Percentiles rank a stretch among this genome's conserved stretches.
phyloP scores from a whole-genome alignment of 768 basidiomycete species.

The Russula griseocarnosa region DNA sequence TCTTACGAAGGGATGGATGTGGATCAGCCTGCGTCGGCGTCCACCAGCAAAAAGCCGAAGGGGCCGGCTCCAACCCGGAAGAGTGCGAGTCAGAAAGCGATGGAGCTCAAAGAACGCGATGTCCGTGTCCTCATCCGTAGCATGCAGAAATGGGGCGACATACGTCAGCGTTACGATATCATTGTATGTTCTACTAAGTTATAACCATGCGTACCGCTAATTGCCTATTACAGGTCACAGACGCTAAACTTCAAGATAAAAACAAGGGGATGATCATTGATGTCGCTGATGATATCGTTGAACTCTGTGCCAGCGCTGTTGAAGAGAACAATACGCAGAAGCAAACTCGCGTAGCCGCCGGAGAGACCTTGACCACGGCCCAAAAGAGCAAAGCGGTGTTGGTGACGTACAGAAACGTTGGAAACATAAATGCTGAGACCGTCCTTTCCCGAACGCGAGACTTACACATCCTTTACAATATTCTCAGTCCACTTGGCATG shows the following conservation, averaged over 20 bases:
- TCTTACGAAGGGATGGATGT: conserved; percentile 95
- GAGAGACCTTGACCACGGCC: conserved; percentile 86
- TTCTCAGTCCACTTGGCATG: conserved; percentile 56
- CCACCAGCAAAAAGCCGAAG: conserved; percentile 72
- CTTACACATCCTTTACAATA: conserved; percentile 80
- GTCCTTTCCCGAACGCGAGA: conserved; percentile 86
- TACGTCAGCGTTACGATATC: conserved; percentile 87
- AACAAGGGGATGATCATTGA: conserved; percentile 89
- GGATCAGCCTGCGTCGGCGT: conserved; percentile 59
- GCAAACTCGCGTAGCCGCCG: conserved; percentile 66
- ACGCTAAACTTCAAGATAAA: conserved; percentile 90
- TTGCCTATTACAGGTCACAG: conserved; percentile 56
- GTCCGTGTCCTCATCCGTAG: conserved; percentile 93
- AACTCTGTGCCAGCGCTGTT: conserved; percentile 77
- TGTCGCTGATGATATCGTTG: conserved; percentile 89
- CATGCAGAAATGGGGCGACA: conserved; percentile 97
- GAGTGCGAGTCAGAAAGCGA: conserved; percentile 87
- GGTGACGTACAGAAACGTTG: conserved; percentile 82
- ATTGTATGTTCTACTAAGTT: conserved; percentile 63
- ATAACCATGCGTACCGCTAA: conserved; percentile 13
- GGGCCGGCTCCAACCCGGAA: conserved; percentile 72
- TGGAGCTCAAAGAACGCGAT: conserved; percentile 97
- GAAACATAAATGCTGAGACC: conserved; percentile 97
- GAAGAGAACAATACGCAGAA: conserved; percentile 81
- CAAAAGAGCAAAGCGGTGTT: conserved; percentile 97